Conservation (phyloP, 2,329 filamentous ascomycete genomes). For the Clonostachys byssicola region DNA sequence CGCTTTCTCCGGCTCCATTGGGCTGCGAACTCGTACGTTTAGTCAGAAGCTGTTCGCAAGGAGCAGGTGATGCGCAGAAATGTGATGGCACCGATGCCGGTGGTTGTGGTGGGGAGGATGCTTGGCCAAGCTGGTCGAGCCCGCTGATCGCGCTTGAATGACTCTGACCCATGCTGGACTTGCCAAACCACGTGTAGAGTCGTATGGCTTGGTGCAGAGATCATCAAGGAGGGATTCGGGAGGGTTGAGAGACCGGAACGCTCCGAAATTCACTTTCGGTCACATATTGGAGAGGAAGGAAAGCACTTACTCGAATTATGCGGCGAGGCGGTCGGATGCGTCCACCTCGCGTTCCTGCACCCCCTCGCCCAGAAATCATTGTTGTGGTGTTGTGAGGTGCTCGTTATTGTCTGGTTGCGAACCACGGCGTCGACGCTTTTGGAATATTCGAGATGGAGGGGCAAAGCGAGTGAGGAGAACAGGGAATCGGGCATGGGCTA, state of each 20-base stretch:
- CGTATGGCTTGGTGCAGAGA: too few relatives aligned
- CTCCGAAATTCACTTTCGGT: too few relatives aligned
- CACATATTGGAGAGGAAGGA: too few relatives aligned
- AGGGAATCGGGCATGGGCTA: too few relatives aligned
- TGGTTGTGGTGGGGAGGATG: background rate
- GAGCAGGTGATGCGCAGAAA: too few relatives aligned
- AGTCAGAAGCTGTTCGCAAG: background rate
- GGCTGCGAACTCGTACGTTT: conserved; percentile 14
- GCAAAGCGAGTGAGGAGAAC: too few relatives aligned
- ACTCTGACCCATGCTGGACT: too few relatives aligned
- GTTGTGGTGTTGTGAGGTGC: background rate
- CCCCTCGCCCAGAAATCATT: conserved; percentile 47
- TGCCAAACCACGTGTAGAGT: too few relatives aligned
- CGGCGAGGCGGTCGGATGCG: conserved; percentile 38
- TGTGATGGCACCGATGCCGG: background rate
- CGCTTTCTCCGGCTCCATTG: conserved; percentile 53
- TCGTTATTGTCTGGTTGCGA: background rate
- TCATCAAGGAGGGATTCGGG: too few relatives aligned
- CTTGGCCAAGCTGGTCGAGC: conserved; percentile 3
- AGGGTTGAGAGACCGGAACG: too few relatives aligned
- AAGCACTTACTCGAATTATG: conserved; percentile 30
- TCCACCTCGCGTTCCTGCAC: conserved; percentile 28
- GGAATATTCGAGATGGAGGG: too few relatives aligned
- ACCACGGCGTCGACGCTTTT: background rate
- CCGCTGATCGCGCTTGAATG: too few relatives aligned